These are phyloP conservation scores for Phialemonium atrogriseum DNA, from an alignment of 2,329 filamentous ascomycete species.

Conservation along the genomic window DNA sequence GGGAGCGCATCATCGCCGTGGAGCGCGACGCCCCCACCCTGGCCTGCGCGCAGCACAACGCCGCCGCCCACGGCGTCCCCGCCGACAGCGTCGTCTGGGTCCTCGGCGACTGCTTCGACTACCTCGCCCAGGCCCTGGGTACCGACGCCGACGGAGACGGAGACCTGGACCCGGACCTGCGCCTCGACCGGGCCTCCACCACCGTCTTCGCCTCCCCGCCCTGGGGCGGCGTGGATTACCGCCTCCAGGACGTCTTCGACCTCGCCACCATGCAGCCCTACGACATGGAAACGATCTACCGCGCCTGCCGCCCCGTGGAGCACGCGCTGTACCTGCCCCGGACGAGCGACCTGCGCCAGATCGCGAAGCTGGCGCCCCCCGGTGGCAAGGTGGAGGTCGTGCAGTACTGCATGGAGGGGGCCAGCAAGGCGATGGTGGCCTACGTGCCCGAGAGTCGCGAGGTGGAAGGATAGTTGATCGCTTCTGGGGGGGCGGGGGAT, in stretches of 20 bases:
- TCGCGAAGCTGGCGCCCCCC: constrained; percentile 50
- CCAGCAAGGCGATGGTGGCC: constrained; percentile 73
- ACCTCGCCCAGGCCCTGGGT: constrained; percentile 42
- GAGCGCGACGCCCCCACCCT: constrained; percentile 76
- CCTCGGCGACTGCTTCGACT: constrained; percentile 76
- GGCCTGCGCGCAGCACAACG: constrained; percentile 88
- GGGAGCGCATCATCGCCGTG: constrained; percentile 78
- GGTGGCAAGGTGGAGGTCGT: constrained; percentile 59
- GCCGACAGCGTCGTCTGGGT: constrained; percentile 73
- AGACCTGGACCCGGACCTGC: constrained; percentile 28
- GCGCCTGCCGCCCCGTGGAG: constrained; percentile 49
- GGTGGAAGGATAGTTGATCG: neutral
- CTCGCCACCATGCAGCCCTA: constrained; percentile 85
- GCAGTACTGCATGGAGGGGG: constrained; percentile 87
- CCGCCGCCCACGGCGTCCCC: constrained; percentile 70
- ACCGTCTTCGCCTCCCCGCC: constrained; percentile 51
- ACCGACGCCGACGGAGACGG: constrained; percentile 10
- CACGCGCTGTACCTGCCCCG: constrained; percentile 77
- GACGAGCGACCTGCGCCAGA: constrained; percentile 72
- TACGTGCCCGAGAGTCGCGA: constrained; percentile 37
- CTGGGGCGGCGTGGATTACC: constrained; percentile 51
- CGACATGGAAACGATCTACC: constrained; percentile 53
- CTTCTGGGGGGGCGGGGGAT: neutral
- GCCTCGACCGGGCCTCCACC: constrained; percentile 31
- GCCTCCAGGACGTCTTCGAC: constrained; percentile 65